Conservation (phyloP, 1,284 basidiomycete genomes). For the Cerrena zonata region DNA sequence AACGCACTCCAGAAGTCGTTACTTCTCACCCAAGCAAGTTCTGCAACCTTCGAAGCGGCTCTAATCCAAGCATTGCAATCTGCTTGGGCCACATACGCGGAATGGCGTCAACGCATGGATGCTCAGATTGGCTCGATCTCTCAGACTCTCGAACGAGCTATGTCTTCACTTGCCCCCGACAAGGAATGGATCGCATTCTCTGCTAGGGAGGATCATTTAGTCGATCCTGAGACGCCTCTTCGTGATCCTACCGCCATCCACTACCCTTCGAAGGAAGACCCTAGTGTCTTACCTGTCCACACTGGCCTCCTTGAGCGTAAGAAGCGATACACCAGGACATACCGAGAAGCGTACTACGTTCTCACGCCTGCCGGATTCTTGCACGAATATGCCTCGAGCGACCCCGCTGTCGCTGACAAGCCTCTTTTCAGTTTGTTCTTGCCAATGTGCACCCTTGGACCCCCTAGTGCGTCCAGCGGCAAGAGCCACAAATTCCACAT, state of each 20-base stretch:
- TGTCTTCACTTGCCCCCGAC: constrained; percentile 84
- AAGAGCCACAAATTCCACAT: constrained; percentile 96
- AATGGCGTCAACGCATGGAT: constrained; percentile 91
- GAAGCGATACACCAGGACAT: constrained; percentile 91
- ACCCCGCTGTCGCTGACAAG: constrained; percentile 60
- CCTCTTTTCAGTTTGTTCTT: constrained; percentile 90
- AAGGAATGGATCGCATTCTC: constrained; percentile 96
- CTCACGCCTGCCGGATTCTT: constrained; percentile 94
- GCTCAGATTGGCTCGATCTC: constrained; percentile 78
- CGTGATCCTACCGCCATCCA: constrained; percentile 75
- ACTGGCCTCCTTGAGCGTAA: constrained; percentile 91
- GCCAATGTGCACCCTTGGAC: constrained; percentile 92
- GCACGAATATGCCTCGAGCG: constrained; percentile 83
- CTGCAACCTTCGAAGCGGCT: constrained; percentile 94
- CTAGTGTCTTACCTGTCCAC: constrained; percentile 83
- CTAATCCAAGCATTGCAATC: constrained; percentile 93
- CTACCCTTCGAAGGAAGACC: constrained; percentile 93
- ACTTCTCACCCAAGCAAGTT: constrained; percentile 98
- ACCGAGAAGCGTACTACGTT: constrained; percentile 86
- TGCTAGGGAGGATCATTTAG: constrained; percentile 88
- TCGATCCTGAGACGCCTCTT: constrained; percentile 93
- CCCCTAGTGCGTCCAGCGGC: constrained; percentile 70
- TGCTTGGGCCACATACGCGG: constrained; percentile 95
- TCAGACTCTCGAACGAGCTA: constrained; percentile 68
- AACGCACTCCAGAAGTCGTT: constrained; percentile 98